These are phyloP conservation scores for Pinguiococcus pyrenoidosus DNA, from an alignment of 108 stramenopile genomes.

Conservation along the genomic window DNA sequence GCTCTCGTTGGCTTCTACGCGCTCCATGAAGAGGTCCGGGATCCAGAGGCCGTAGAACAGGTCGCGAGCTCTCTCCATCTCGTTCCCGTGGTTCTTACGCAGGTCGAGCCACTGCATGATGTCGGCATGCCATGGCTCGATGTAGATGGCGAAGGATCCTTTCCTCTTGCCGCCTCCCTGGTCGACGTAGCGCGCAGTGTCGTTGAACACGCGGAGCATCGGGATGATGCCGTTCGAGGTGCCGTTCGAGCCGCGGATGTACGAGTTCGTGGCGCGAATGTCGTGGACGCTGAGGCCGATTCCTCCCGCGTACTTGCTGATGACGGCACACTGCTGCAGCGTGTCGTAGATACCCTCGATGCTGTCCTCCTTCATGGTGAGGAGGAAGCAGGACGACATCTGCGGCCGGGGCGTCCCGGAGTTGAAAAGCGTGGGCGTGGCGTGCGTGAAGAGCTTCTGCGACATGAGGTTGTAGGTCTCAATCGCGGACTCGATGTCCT, in stretches of 20 bases:
- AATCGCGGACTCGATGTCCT: constrained; percentile 61
- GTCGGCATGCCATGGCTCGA: constrained; percentile 96
- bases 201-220: constrained; percentile 95
- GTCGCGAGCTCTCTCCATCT: constrained; percentile 81
- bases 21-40: constrained; percentile 88
- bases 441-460: constrained; percentile 82
- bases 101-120: constrained; percentile 79
- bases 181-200: constrained; percentile 84
- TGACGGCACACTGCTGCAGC: constrained; percentile 76
- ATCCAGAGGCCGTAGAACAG: constrained; percentile 94
- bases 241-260: constrained; percentile 66
- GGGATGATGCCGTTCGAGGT: constrained; percentile 90
- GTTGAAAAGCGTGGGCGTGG: constrained; percentile 91
- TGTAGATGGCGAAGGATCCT: constrained; percentile 86
- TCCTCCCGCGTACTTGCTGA: constrained; percentile 78
- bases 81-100: constrained; percentile 92
- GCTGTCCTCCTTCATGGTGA: constrained; percentile 89
- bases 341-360: constrained; percentile 94
- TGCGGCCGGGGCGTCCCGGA: constrained; percentile 90
- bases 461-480: constrained; percentile 90
- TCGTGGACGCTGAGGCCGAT: constrained; percentile 86
- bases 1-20: constrained; percentile 71
- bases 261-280: constrained; percentile 74
- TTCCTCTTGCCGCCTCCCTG: constrained; percentile 93
- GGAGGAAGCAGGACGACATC: constrained; percentile 77